These are phyloP conservation scores for Leccinum olivaceoglutinosum DNA, from an alignment of 1,284 basidiomycete genomes.

Conservation along the genomic window DNA sequence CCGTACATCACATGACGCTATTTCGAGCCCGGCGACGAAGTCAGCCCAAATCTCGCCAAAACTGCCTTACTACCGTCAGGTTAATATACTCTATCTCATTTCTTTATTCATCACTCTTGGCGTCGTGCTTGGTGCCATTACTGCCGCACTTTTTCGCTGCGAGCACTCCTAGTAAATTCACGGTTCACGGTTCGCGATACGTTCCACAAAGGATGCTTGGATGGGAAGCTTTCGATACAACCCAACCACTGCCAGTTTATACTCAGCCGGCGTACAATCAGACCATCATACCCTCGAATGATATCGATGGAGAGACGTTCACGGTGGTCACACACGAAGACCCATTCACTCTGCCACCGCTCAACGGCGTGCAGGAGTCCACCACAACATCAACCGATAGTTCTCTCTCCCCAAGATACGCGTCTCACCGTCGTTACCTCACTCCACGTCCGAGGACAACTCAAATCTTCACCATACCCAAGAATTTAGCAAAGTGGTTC, in stretches of 20 bases:
- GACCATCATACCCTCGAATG: slow-evolving; percentile 20
- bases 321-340: slow-evolving; percentile 23
- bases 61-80: slow-evolving; percentile 16
- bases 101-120: slow-evolving; percentile 38
- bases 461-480: not conserved
- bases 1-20: not conserved
- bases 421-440: slow-evolving; percentile 2
- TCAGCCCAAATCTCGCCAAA: slow-evolving; percentile 20
- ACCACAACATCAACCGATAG: not conserved
- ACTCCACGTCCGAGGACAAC: not conserved
- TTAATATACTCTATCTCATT: slow-evolving; percentile 35
- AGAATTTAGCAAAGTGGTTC: slow-evolving; percentile 11
- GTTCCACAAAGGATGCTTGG: slow-evolving; percentile 8
- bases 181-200: slow-evolving; percentile 28
- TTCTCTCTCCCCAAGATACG: slow-evolving; percentile 4
- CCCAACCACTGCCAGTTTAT: not conserved
- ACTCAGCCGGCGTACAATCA: slow-evolving; percentile 3
- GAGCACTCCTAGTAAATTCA: slow-evolving; percentile 33
- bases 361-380: not conserved
- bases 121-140: slow-evolving; percentile 30
- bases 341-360: not conserved
- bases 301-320: slow-evolving; percentile 27
- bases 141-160: slow-evolving; percentile 15
- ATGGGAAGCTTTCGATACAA: slow-evolving; percentile 10
- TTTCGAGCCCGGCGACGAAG: slow-evolving; percentile 25